Base-by-base conservation (phyloP, 768 basidiomycete species). In the Lanmaoa rubissima region DNA sequence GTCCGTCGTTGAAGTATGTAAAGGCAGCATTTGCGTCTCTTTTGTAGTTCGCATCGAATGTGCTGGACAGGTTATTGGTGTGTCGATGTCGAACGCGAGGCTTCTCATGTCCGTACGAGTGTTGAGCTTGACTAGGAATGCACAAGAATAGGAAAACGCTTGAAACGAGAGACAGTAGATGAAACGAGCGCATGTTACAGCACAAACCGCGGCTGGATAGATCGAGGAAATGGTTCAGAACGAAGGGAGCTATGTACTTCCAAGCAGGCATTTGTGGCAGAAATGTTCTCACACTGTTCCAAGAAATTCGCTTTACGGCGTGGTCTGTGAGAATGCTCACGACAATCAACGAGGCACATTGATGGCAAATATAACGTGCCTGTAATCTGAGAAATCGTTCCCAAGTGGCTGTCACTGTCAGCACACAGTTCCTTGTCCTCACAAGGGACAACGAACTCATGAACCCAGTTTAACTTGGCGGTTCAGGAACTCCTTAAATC, bases 141-240 rank as follows among this genome's bases (percentile, higher is more conserved):
- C 11, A 64, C 5, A 49, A 58, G 19, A 69, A 48, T 39, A 62
- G 36, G 56, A 65, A 45, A 55, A 58, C 28, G 34, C 42, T 48
- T 50, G 56, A 51, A 69, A 67, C 38, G 69, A 73, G 54, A 2
- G 69, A 57, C 41, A 67, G 49, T 41, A 43, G 42, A 51, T 52
- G 32, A 57, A 70, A 71, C 13, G 69, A 70, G 51, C 54, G 69
- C 69, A 70, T 73, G 55, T 48, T 65, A 60, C 43, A 50, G 54
- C 57, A 58, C 59, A 32, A 47, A 48, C 40, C 39, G 52, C 50
- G 44, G 54, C 31, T 26, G 58, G 31, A 28, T 28, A 21, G 35
- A 44, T 32, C 17, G 41, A 41, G 32, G 36, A n/a, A 41, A 19
- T 44, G 40, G 38, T 40, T 40, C 28, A 34, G 24, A 39, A 38